A percentile compares a stretch with the other conserved stretches of the same genome.
phyloP scores from a whole-genome alignment of 805 yeast species.

The Myxozyma monticola region DNA sequence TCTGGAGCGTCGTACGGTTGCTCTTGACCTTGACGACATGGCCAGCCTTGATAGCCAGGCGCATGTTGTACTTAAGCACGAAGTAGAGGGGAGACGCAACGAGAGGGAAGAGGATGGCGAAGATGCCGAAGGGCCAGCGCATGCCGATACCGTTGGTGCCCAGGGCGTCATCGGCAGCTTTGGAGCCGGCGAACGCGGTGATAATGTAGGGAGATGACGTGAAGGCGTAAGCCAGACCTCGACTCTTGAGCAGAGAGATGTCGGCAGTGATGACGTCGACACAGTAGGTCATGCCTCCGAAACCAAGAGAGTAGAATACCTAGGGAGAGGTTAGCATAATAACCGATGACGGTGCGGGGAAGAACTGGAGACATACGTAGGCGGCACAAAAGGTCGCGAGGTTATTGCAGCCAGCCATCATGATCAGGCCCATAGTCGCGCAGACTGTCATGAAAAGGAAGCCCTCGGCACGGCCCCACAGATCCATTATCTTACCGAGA shows the following conservation, averaged over 20 bases:
- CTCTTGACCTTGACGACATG: neutral
- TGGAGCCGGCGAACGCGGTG: neutral
- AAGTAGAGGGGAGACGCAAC: neutral
- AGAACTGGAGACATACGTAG: too few species aligned
- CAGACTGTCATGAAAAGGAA: neutral
- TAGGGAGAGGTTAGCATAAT: too few species aligned
- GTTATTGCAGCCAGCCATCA: neutral
- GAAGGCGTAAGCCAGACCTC: neutral
- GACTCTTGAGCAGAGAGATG: neutral
- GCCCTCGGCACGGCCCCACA: neutral
- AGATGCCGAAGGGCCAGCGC: conserved; percentile 1
- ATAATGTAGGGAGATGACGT: neutral
- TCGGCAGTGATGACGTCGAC: neutral
- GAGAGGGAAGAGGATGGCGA: neutral
- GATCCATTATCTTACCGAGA: neutral
- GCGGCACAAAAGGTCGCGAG: neutral
- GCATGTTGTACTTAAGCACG: neutral
- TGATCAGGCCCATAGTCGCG: neutral
- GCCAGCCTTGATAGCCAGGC: neutral
- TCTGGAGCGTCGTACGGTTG: neutral
- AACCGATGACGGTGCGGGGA: too few species aligned
- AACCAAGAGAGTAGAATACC: neutral
- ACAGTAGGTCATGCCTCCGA: neutral
- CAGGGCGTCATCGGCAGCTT: neutral
- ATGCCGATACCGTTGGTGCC: neutral